A percentile compares a stretch with the other conserved stretches of the same genome.
Evolutionary conservation across 805 yeast genomes (phyloP).

Genomic region (Yamadazyma sp.): DNA sequence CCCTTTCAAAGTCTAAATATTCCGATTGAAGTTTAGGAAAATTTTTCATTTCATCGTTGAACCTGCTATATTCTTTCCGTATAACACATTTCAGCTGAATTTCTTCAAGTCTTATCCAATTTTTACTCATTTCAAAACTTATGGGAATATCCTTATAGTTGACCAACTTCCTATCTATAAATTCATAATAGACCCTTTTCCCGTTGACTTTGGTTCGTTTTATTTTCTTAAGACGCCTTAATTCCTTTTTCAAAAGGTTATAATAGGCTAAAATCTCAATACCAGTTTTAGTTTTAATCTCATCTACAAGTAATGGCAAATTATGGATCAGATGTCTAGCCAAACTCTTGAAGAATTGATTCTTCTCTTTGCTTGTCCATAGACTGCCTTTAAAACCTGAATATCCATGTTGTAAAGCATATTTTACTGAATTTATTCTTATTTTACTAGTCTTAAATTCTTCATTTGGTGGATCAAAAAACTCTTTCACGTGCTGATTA

Average conservation of each 20-base stretch:
- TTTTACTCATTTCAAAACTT: slow-evolving; percentile 49
- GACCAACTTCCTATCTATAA: slow-evolving; percentile 18
- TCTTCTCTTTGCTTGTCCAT: slow-evolving; percentile 52
- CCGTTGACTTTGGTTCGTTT: slow-evolving; percentile 1
- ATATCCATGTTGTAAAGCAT: slow-evolving; percentile 8
- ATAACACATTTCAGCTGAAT: slow-evolving; percentile 17
- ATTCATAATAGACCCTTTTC: neutral
- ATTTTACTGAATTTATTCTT: neutral
- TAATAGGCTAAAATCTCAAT: slow-evolving; percentile 48
- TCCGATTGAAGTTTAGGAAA: neutral
- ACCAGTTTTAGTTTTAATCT: slow-evolving; percentile 40
- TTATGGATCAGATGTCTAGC: slow-evolving; percentile 49
- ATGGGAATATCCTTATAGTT: slow-evolving; percentile 48
- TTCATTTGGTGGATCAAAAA: slow-evolving; percentile 1
- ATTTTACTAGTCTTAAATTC: slow-evolving; percentile 1
- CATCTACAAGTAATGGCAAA: slow-evolving; percentile 35
- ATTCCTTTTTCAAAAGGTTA: slow-evolving; percentile 28
- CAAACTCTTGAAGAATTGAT: slow-evolving; percentile 46
- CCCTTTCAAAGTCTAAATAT: neutral
- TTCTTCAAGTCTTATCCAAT: slow-evolving; percentile 39
- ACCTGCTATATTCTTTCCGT: slow-evolving; percentile 16
- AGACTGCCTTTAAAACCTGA: slow-evolving; percentile 21
- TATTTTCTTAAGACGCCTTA: slow-evolving; percentile 10
- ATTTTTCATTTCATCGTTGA: slow-evolving; percentile 10
- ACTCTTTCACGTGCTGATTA: slow-evolving; percentile 25